Evolutionary conservation across 805 yeast species (phyloP).

Genomic region (Lachancea sp.): DNA sequence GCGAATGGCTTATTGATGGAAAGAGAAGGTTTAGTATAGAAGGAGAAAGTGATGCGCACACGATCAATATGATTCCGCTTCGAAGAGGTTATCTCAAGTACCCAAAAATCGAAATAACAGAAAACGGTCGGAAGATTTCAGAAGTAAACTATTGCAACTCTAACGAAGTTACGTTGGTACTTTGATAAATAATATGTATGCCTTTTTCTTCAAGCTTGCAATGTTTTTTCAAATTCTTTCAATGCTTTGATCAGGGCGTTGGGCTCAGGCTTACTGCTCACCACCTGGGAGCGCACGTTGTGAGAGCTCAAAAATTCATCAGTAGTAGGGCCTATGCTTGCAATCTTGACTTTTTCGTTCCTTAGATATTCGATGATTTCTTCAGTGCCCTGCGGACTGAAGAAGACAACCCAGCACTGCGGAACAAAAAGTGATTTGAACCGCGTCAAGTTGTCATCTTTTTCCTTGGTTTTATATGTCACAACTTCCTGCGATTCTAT

Average conservation of each 20-base stretch:
- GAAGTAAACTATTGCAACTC: slow-evolving; percentile 62
- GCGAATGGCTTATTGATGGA: slow-evolving; percentile 84
- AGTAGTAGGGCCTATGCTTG: slow-evolving; percentile 93
- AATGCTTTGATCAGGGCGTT: slow-evolving; percentile 41
- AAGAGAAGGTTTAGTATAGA: slow-evolving; percentile 48
- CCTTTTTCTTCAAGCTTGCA: background rate
- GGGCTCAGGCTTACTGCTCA: slow-evolving; percentile 71
- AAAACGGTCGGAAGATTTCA: slow-evolving; percentile 31
- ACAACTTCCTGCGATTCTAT: slow-evolving; percentile 43
- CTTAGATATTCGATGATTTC: slow-evolving; percentile 47
- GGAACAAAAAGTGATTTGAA: slow-evolving; percentile 23
- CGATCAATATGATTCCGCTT: slow-evolving; percentile 60
- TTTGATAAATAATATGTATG: slow-evolving; percentile 20
- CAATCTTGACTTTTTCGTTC: slow-evolving; percentile 32
- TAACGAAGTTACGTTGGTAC: slow-evolving; percentile 60
- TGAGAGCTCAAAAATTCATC: slow-evolving; percentile 48
- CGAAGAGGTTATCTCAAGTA: slow-evolving; percentile 64
- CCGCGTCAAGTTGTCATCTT: slow-evolving; percentile 40
- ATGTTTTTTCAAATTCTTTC: background rate
- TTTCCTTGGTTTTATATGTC: slow-evolving; percentile 59
- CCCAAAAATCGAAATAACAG: slow-evolving; percentile 53
- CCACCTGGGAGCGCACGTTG: slow-evolving; percentile 53
- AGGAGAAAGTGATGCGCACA: slow-evolving; percentile 27
- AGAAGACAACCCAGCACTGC: slow-evolving; percentile 69
- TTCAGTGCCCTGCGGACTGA: slow-evolving; percentile 85